A percentile compares a stretch with the other conserved stretches of the same genome.
phyloP scores from a whole-genome alignment of 768 basidiomycete genomes.

The Trametes elegans region DNA sequence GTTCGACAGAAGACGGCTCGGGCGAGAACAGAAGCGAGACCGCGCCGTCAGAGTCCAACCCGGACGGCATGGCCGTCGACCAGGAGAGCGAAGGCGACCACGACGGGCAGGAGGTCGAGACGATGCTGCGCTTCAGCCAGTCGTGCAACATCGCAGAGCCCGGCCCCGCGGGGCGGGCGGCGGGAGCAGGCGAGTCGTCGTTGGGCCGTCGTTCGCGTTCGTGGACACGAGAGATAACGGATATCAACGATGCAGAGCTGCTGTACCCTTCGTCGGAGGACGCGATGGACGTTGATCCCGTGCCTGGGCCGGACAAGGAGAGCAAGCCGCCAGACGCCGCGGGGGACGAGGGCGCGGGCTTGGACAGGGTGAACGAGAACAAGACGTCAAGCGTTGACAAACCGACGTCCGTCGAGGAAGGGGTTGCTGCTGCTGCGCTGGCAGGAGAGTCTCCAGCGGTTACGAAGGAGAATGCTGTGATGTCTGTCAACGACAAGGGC shows the following conservation, averaged over 20 bases:
- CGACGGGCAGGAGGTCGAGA: constrained; percentile 20
- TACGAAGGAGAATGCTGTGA: not conserved
- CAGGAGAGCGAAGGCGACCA: constrained; percentile 19
- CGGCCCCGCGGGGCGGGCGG: not conserved
- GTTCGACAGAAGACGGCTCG: not conserved
- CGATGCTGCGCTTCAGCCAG: constrained; percentile 5
- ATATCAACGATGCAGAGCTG: constrained; percentile 10
- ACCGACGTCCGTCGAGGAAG: not conserved
- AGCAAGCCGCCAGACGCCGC: constrained; percentile 3
- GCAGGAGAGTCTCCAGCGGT: not conserved
- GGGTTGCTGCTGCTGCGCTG: not conserved
- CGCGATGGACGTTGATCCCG: constrained; percentile 19
- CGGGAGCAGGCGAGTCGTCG: not conserved
- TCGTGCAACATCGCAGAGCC: constrained; percentile 14
- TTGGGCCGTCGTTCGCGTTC: not conserved
- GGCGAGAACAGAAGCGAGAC: constrained; percentile 1
- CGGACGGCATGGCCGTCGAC: constrained; percentile 5
- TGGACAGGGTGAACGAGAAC: too few species aligned
- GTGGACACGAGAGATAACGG: not conserved
- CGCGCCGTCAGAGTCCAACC: not conserved
- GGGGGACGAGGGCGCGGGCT: not conserved
- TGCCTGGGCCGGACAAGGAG: not conserved
- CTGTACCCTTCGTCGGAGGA: constrained; percentile 20
- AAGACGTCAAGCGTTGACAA: not conserved
- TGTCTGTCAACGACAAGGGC: not conserved